Evolutionary conservation across 1,284 basidiomycete genomes (phyloP), one percentile per base, ranked within the genome.

Genomic region (Pholiota adiposa): DNA sequence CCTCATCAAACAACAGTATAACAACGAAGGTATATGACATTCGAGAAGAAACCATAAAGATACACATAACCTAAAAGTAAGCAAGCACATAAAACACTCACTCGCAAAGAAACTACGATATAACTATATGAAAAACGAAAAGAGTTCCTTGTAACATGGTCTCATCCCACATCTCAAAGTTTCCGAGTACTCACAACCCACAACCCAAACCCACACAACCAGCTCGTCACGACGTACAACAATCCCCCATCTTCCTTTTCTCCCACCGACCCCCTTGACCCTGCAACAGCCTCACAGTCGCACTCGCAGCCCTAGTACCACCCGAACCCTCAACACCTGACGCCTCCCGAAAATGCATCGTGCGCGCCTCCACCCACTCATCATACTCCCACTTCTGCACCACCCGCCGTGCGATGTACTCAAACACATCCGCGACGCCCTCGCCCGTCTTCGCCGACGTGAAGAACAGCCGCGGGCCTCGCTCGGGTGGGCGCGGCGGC

Each of bases 391-490:
- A 86, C 58, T 79, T 75, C 62, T 70, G 67, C 34, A 86, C 78
- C 4, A 91, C 86, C 19, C 89, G 76, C 49, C 73, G 67, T 4
- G 84, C 86, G 51, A 92, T 76, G 65, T 90, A 90, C 67, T 85
- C 86, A 68, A 92, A 92, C 16, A 90, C 84, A 1, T 86, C 84
- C 2, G 70, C 58, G 0, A 92, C 87, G n/a, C 87, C 86, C 50
- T 82, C 79, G 0, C 90, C 89, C 11, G 87, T 90, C 72, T 89
- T 89, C 3, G 90, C 90, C 0, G 87, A 89, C 7, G 89, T 84
- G 68, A 89, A 86, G 72, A 92, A 90, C 5, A 90, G 72, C 65
- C 78, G 82, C 0, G 88, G 86, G 1, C 87, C 82, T 1, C 71
- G 76, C 43, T 84, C 81, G 0, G 77, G 81, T 8, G 75, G 75